Percentiles rank a stretch among this genome's conserved stretches.
Conservation (phyloP, 2,329 filamentous ascomycete genomes). For the Arthroderma sp. region DNA sequence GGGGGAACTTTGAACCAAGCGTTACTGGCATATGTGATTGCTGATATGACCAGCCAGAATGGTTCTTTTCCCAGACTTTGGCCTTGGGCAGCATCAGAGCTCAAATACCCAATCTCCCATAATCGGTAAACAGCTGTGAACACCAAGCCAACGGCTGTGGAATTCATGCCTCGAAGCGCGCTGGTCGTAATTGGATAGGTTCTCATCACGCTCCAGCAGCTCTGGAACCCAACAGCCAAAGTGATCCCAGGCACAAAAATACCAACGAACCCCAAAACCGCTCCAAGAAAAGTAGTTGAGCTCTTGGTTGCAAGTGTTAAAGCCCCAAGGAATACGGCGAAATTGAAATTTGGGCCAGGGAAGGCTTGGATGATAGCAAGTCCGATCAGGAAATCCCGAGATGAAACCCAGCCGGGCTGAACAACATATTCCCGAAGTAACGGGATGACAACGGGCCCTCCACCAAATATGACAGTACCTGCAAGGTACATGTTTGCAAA, state of each 20-base stretch:
- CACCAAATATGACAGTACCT: slow-evolving; percentile 55
- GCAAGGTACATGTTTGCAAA: slow-evolving; percentile 64
- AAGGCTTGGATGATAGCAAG: slow-evolving; percentile 60
- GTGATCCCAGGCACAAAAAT: slow-evolving; percentile 28
- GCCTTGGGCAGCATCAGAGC: slow-evolving; percentile 35
- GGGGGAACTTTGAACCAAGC: slow-evolving; percentile 37
- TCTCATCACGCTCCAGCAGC: slow-evolving; percentile 42
- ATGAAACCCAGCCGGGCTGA: slow-evolving; percentile 54
- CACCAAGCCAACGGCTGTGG: slow-evolving; percentile 47
- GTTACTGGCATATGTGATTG: slow-evolving; percentile 35
- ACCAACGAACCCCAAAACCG: slow-evolving; percentile 37
- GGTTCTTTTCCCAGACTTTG: slow-evolving; percentile 45
- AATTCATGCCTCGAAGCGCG: slow-evolving; percentile 44
- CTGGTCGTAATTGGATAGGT: slow-evolving; percentile 36
- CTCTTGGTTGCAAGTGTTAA: slow-evolving; percentile 32
- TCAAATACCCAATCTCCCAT: slow-evolving; percentile 50
- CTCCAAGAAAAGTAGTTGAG: slow-evolving; percentile 30
- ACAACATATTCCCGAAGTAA: slow-evolving; percentile 50
- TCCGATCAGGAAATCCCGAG: slow-evolving; percentile 59
- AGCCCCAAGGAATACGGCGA: slow-evolving; percentile 45
- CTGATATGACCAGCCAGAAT: slow-evolving; percentile 51
- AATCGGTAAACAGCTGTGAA: slow-evolving; percentile 52
- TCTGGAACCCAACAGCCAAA: slow-evolving; percentile 27
- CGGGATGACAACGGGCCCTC: slow-evolving; percentile 53
- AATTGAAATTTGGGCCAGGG: slow-evolving; percentile 42